These are phyloP conservation scores for Alternaria brassicae DNA, from an alignment of 2,329 filamentous ascomycete genomes.

Conservation along the genomic window DNA sequence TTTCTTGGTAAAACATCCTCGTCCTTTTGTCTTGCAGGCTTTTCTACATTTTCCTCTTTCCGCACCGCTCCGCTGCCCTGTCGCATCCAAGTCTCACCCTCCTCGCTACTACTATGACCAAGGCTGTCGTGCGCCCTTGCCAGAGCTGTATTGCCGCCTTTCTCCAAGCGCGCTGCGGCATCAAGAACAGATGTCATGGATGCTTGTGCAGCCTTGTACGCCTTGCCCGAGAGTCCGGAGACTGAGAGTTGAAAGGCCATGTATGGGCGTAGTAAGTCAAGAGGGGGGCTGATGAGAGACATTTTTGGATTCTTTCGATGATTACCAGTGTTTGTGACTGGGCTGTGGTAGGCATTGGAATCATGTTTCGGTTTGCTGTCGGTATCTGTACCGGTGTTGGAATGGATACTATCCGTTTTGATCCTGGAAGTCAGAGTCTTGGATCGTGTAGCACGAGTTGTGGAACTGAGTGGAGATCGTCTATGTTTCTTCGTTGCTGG, in stretches of 20 bases:
- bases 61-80: background rate
- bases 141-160: background rate
- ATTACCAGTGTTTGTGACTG: background rate
- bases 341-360: background rate
- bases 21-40: background rate
- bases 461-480: background rate
- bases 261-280: background rate
- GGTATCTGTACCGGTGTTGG: background rate
- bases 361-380: background rate
- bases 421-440: background rate
- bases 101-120: background rate
- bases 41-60: too few relatives aligned
- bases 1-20: slow-evolving; percentile 1
- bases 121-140: background rate
- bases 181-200: background rate
- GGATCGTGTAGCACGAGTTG: background rate
- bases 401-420: background rate
- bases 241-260: slow-evolving; percentile 10
- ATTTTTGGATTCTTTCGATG: background rate
- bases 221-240: background rate
- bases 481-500: background rate
- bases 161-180: background rate
- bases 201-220: background rate
- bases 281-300: background rate
- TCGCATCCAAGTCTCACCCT: background rate